These are phyloP conservation scores for Candida anutae DNA, from an alignment of 1,139 yeast genomes.

Conservation along the genomic window DNA sequence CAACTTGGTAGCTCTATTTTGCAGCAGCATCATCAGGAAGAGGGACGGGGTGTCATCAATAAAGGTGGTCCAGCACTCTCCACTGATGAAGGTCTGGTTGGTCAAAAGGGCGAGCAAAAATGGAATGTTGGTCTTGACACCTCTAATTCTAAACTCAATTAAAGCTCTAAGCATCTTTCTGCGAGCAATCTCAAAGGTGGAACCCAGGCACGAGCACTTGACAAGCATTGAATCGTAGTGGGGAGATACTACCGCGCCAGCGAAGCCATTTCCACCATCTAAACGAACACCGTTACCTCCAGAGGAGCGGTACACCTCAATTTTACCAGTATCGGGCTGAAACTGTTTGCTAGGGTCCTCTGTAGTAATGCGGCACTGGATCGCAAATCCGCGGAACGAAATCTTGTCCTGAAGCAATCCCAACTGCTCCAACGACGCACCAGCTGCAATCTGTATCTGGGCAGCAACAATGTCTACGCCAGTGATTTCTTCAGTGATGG, in stretches of 20 bases:
- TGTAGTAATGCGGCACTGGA: slow-evolving; percentile 98
- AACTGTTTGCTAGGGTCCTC: slow-evolving; percentile 95
- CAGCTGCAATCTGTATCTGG: slow-evolving; percentile 98
- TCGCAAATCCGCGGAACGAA: slow-evolving; percentile 95
- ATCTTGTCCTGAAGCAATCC: slow-evolving; percentile 92
- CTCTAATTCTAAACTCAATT: slow-evolving; percentile 96
- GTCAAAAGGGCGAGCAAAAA: slow-evolving; percentile 90
- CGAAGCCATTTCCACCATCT: slow-evolving; percentile 98
- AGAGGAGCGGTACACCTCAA: slow-evolving; percentile 95
- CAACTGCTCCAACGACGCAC: slow-evolving; percentile 86
- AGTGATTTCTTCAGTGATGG: slow-evolving; percentile 97
- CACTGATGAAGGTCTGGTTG: slow-evolving; percentile 79
- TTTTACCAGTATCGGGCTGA: slow-evolving; percentile 98
- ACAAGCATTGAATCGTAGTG: slow-evolving; percentile 98
- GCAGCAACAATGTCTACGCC: slow-evolving; percentile 98
- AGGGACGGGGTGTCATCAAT: slow-evolving; percentile 96
- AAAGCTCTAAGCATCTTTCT: slow-evolving; percentile 95
- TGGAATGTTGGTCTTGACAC: slow-evolving; percentile 97
- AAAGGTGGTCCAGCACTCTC: slow-evolving; percentile 96
- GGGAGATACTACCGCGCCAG: slow-evolving; percentile 97
- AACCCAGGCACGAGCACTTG: slow-evolving; percentile 93
- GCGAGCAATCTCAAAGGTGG: slow-evolving; percentile 93
- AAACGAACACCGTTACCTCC: slow-evolving; percentile 99
- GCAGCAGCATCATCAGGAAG: slow-evolving; percentile 91
- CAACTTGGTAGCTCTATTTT: slow-evolving; percentile 93